phyloP scores from a whole-genome alignment of 2,329 filamentous ascomycete genomes.

The Blastomyces emzantsi region DNA sequence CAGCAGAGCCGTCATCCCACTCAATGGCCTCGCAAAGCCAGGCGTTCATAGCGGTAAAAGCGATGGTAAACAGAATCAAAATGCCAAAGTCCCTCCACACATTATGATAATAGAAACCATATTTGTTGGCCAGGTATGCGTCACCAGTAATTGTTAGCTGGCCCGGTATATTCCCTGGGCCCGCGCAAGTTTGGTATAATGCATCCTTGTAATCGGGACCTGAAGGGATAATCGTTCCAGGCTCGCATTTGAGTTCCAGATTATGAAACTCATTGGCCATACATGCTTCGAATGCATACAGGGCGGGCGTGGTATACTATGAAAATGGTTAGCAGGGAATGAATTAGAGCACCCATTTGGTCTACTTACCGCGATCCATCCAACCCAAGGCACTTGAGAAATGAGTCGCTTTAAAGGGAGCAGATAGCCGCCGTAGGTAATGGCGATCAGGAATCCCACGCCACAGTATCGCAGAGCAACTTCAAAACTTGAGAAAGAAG shows the following conservation, averaged over 20 bases:
- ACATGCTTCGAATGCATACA: slow-evolving; percentile 55
- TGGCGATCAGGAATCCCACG: slow-evolving; percentile 49
- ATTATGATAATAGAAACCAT: slow-evolving; percentile 43
- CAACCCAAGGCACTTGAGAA: slow-evolving; percentile 51
- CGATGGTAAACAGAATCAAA: slow-evolving; percentile 59
- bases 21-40: slow-evolving; percentile 56
- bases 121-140: slow-evolving; percentile 45
- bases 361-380: slow-evolving; percentile 40
- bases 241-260: slow-evolving; percentile 46
- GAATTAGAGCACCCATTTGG: neutral
- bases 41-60: slow-evolving; percentile 60
- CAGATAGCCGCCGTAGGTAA: slow-evolving; percentile 55
- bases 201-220: slow-evolving; percentile 44
- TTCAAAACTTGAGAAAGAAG: slow-evolving; percentile 51
- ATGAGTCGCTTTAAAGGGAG: slow-evolving; percentile 51
- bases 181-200: slow-evolving; percentile 48
- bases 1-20: slow-evolving; percentile 51
- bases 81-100: slow-evolving; percentile 66
- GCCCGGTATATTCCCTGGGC: slow-evolving; percentile 46
- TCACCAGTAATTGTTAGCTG: slow-evolving; percentile 43
- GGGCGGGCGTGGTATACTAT: slow-evolving; percentile 40
- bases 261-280: slow-evolving; percentile 54
- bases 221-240: slow-evolving; percentile 47
- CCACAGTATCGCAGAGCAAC: slow-evolving; percentile 54
- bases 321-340: slow-evolving; percentile 4